Percentiles rank a stretch among this genome's conserved stretches.
Evolutionary conservation across 495 filamentous ascomycete species (phyloP).

Genomic region (Cenococcum geophilum): DNA sequence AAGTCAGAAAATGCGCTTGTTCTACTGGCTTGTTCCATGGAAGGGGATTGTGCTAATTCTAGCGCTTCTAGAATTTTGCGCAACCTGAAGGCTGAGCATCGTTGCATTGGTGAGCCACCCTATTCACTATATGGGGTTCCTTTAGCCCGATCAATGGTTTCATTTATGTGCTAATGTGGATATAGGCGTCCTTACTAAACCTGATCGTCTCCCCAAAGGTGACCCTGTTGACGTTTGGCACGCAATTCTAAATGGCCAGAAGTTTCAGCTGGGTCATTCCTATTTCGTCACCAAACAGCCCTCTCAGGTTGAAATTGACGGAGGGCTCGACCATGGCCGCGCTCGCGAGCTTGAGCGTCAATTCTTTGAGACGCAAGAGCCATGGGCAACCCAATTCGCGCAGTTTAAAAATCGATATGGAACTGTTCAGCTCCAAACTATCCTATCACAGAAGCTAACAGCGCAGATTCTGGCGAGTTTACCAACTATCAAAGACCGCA

Average conservation of each 20-base stretch:
- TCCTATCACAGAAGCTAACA: constrained; percentile 39
- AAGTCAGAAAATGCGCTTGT: constrained; percentile 59
- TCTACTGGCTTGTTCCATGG: constrained; percentile 69
- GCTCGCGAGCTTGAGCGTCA: constrained; percentile 38
- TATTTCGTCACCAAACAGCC: constrained; percentile 49
- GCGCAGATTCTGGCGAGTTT: constrained; percentile 34
- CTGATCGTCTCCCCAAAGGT: constrained; percentile 54
- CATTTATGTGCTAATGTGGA: background rate
- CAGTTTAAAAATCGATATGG: constrained; percentile 39
- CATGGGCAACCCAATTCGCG: constrained; percentile 38
- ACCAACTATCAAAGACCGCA: constrained; percentile 31
- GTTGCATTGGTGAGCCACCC: constrained; percentile 47
- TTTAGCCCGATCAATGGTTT: background rate
- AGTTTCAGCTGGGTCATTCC: constrained; percentile 52
- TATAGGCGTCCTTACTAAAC: constrained; percentile 70
- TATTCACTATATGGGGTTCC: too few relatives aligned
- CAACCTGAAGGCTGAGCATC: constrained; percentile 49
- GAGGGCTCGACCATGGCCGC: constrained; percentile 33
- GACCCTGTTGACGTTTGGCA: constrained; percentile 51
- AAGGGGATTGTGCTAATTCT: constrained; percentile 63
- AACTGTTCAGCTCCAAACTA: constrained; percentile 34
- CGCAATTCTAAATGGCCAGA: constrained; percentile 50
- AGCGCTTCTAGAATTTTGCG: constrained; percentile 59
- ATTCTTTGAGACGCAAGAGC: constrained; percentile 39
- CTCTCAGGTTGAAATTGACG: constrained; percentile 37